Conservation (phyloP, 1,139 yeast species). For the Debaryomyces coudertii region DNA sequence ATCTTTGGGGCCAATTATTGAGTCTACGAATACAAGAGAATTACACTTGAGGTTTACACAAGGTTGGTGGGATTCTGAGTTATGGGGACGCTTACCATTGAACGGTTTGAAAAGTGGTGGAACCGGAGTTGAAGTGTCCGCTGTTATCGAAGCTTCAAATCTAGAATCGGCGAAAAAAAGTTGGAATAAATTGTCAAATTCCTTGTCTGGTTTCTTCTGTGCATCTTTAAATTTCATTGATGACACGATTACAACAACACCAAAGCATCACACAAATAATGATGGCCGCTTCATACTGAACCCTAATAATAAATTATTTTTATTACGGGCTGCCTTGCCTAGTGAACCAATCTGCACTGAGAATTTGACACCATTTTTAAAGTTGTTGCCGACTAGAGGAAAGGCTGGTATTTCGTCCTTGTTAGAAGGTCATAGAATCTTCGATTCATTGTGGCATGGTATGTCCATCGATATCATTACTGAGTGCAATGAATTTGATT, state of each 20-base stretch:
- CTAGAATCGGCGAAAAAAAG: slow-evolving; percentile 57
- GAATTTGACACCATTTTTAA: slow-evolving; percentile 90
- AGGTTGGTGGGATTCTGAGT: slow-evolving; percentile 93
- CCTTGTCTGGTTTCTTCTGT: slow-evolving; percentile 89
- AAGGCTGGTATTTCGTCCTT: slow-evolving; percentile 86
- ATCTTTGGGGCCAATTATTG: slow-evolving; percentile 76
- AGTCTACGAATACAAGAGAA: slow-evolving; percentile 67
- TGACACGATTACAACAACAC: slow-evolving; percentile 74
- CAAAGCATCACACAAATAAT: slow-evolving; percentile 36
- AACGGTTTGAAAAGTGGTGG: slow-evolving; percentile 83
- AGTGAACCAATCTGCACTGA: slow-evolving; percentile 97
- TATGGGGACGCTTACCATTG: slow-evolving; percentile 83
- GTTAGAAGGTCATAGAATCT: slow-evolving; percentile 93
- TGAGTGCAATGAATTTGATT: slow-evolving; percentile 39
- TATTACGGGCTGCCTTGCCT: slow-evolving; percentile 86
- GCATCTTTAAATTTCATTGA: slow-evolving; percentile 93
- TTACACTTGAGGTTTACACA: slow-evolving; percentile 85
- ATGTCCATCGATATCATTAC: slow-evolving; percentile 86
- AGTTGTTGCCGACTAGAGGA: slow-evolving; percentile 89
- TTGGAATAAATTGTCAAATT: slow-evolving; percentile 76
- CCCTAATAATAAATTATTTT: slow-evolving; percentile 46
- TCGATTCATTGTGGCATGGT: slow-evolving; percentile 93
- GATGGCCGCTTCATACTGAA: slow-evolving; percentile 22
- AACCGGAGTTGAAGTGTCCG: slow-evolving; percentile 94
- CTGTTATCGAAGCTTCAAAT: slow-evolving; percentile 69